Conservation (phyloP, 768 basidiomycete species). For the Neoboletus magnificus region DNA sequence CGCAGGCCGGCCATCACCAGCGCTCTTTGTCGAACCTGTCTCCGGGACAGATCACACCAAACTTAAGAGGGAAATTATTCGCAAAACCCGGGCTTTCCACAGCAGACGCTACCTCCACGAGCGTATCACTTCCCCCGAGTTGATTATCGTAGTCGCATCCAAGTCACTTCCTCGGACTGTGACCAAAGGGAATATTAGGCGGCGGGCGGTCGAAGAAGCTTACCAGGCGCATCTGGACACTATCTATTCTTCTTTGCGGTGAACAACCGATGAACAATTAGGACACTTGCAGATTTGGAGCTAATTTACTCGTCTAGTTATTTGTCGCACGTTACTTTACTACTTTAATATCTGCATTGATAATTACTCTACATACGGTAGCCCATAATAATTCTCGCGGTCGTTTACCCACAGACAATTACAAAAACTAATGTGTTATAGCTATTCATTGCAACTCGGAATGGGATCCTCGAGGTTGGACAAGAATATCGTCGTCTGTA, state of each 20-base stretch:
- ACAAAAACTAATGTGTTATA: constrained; percentile 6
- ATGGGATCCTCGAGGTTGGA: background rate
- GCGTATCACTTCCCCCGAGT: constrained; percentile 59
- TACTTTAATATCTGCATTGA: constrained; percentile 4
- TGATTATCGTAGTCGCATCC: constrained; percentile 64
- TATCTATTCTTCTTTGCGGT: constrained; percentile 42
- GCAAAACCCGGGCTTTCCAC: constrained; percentile 72
- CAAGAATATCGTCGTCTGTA: constrained; percentile 16
- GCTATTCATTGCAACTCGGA: background rate
- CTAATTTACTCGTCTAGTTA: constrained; percentile 20
- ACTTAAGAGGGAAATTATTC: constrained; percentile 68
- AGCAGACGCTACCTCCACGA: constrained; percentile 75
- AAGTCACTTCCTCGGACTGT: constrained; percentile 73
- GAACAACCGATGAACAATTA: constrained; percentile 1
- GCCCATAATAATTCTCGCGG: constrained; percentile 10
- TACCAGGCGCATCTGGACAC: constrained; percentile 56
- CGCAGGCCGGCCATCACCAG: constrained; percentile 69
- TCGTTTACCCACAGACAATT: background rate
- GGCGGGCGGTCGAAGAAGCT: constrained; percentile 68
- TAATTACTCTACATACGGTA: constrained; percentile 22
- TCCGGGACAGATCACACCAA: constrained; percentile 50
- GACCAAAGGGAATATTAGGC: constrained; percentile 80
- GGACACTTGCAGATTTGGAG: background rate
- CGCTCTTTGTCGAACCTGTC: constrained; percentile 69
- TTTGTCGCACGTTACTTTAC: background rate